Evolutionary conservation across 2,329 filamentous ascomycete genomes (phyloP).

Genomic region (Exophiala sp.): DNA sequence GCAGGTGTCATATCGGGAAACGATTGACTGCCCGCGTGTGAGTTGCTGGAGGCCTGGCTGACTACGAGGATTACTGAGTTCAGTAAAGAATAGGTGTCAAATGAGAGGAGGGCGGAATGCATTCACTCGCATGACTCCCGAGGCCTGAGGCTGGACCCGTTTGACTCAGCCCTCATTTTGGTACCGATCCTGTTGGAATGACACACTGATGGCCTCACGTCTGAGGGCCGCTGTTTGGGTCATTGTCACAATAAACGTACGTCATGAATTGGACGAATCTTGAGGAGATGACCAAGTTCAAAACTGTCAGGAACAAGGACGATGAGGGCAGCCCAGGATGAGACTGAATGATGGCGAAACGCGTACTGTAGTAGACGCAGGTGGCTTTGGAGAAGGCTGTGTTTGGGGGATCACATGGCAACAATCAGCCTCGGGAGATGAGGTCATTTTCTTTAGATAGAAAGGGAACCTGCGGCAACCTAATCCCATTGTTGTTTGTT

Average conservation of each 20-base stretch:
- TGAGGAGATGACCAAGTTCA: neutral
- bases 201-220: no score
- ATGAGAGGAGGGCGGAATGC: no score
- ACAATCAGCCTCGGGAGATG: slow-evolving; percentile 1
- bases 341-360: no score
- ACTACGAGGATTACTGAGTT: no score
- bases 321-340: neutral
- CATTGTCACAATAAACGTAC: neutral
- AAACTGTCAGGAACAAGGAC: neutral
- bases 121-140: no score
- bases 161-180: no score
- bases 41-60: no score
- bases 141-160: no score
- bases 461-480: neutral
- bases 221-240: neutral
- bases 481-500: neutral
- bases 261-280: neutral
- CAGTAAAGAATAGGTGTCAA: no score
- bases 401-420: neutral
- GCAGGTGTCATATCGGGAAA: no score
- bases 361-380: neutral
- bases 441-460: slow-evolving; percentile 11
- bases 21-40: no score
- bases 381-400: neutral
- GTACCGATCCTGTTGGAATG: no score